Conservation (phyloP, 495 filamentous ascomycete species). For the Tuber indicum region DNA sequence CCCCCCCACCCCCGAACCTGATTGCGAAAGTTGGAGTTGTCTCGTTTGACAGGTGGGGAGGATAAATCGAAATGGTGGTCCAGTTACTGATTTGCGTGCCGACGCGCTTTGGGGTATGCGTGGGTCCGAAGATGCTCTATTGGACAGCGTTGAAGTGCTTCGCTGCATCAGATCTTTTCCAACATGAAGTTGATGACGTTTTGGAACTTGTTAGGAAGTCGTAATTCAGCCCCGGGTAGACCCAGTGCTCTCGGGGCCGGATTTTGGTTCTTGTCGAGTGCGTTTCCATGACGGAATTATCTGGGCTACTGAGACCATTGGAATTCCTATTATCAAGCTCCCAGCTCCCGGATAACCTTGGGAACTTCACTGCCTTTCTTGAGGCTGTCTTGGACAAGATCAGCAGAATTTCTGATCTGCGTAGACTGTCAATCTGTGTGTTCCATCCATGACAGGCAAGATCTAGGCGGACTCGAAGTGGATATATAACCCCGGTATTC, state of each 20-base stretch:
- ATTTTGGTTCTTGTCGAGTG: constrained; percentile 47
- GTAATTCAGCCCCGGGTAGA: constrained; percentile 51
- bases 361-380: constrained; percentile 41
- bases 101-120: constrained; percentile 28
- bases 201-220: constrained; percentile 54
- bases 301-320: constrained; percentile 49
- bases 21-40: constrained; percentile 49
- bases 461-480: constrained; percentile 46
- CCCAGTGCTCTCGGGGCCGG: constrained; percentile 49
- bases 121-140: constrained; percentile 52
- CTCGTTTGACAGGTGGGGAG: constrained; percentile 34
- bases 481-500: constrained; percentile 53
- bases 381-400: constrained; percentile 47
- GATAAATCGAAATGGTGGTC: constrained; percentile 50
- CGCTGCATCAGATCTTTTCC: constrained; percentile 46
- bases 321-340: constrained; percentile 53
- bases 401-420: constrained; percentile 53
- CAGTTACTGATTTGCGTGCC: constrained; percentile 50
- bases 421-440: constrained; percentile 54
- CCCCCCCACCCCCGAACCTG: no score
- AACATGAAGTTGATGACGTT: constrained; percentile 50
- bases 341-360: constrained; percentile 48
- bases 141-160: constrained; percentile 53
- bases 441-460: constrained; percentile 49
- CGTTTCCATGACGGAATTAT: constrained; percentile 52